Evolutionary conservation across 2,329 filamentous ascomycete species (phyloP), one percentile per base, ranked within the genome.

Genomic region (Dothideomycetes sp.): DNA sequence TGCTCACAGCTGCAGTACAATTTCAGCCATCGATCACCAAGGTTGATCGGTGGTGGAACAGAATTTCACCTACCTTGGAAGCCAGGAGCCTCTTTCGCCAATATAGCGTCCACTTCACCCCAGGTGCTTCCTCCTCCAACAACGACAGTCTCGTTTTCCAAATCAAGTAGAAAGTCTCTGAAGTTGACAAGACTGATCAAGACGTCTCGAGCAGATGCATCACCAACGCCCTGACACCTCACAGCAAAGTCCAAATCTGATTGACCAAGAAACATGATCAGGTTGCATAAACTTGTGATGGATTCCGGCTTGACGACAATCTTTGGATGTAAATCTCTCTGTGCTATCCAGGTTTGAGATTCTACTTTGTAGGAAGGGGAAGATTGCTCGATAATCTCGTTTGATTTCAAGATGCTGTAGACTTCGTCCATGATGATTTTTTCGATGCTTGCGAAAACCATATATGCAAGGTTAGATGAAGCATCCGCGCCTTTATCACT

Each of bases 41-140:
- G 3, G 12, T 16, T 9, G 23, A 18, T 30, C 45, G 19, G 44
- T 13, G 11, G 23, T 5, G n/a, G n/a, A n/a, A n/a, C n/a, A n/a
- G n/a, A n/a, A n/a, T n/a, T n/a, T n/a, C 11, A 16, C 29, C 12
- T 28, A 57, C 56, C 46, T 19, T 54, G 54, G 44, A 59, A 64
- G 1, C 54, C 60, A 2, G 57, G 54, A 5, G 59, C 59, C 4
- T 45, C 42, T 15, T 55, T 48, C 34, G 59, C 58, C 43, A 65
- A 50, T 25, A 61, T 54, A 4, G 40, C 41, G 43, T 65, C 61
- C 5, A 60, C 54, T 17, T 63, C 53, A 5, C 53, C 50, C 63
- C 64, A 67, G 12, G 51, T 47, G 33, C 58, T 51, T 4, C 63
- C 63, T 1, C 58, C 56, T 3, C 62, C 63, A 11, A 66, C 37